Evolutionary conservation across 306 rosid species (phyloP), one percentile per base, ranked within the genome.

Genomic region (Echinosophora koreensis): DNA sequence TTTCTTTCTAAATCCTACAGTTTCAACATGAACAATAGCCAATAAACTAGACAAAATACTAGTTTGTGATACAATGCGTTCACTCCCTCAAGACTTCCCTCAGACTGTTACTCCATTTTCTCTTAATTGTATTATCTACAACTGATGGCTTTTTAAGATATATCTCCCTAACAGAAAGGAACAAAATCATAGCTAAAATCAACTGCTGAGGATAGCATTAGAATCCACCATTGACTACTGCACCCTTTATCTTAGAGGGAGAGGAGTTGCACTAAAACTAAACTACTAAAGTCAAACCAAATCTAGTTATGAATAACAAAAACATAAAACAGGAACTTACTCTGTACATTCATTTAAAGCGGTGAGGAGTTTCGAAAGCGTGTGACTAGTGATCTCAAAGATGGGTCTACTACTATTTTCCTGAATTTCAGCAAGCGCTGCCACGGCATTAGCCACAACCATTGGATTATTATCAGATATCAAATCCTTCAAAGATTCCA

Each of bases 371-470:
- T 96, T 96, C 69, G 99, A 85, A 41, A 96, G 94, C 4, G 97
- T 92, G 85, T 83, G 92, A 74, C 90, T 86, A 28, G 96, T 90
- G 83, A 96, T 87, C 83, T 96, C 98, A 89, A 96, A 92, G 82
- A 96, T 87, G 63, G 96, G 96, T 84, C 89, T 86, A 66, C 82
- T 88, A 67, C 96, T 92, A 67, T 86, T 89, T 69, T 96, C 99
- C 80, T 96, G 99, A 82, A 96, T 89, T 90, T 96, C 99, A 30
- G 99, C 97, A 27, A 96, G 97, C 32, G 98, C 91, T 28, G 99
- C 99, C 64, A 96, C 99, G 28, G 98, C 99, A 85, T 96, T 96
- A 72, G 99, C 99, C 70, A 96, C 99, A 87, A 96, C 99, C 99
- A 96, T 96, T 68, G 99, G 99, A 87, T 92, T 96, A 76, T 96